phyloP scores from a whole-genome alignment of 2,329 filamentous ascomycete species.

The Diaporthe sp. region DNA sequence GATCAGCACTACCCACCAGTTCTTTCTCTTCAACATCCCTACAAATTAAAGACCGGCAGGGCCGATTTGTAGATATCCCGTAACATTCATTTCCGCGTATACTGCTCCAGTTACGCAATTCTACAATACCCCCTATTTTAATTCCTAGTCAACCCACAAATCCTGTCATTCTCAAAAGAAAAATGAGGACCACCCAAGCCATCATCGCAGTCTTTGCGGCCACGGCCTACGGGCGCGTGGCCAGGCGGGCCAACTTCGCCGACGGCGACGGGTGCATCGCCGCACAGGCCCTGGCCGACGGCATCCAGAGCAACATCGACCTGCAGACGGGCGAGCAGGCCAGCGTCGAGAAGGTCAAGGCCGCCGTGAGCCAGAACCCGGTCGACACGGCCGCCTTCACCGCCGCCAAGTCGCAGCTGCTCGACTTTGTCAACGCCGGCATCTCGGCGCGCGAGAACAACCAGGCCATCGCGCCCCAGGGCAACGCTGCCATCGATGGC shows the following conservation, averaged over 20 bases:
- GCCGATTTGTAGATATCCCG: background rate
- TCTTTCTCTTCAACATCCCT: background rate
- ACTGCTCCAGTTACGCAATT: background rate
- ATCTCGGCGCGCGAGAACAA: conserved; percentile 20
- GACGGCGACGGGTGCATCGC: conserved; percentile 33
- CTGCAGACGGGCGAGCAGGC: conserved; percentile 32
- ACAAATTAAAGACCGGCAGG: conserved; percentile 9
- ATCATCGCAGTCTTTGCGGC: background rate
- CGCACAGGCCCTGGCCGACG: conserved; percentile 25
- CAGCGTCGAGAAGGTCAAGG: conserved; percentile 26
- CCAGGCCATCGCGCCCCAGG: conserved; percentile 23
- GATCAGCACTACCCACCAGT: background rate
- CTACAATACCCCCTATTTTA: background rate
- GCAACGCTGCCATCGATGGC: conserved; percentile 10
- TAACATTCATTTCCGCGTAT: background rate
- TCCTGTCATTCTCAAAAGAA: background rate
- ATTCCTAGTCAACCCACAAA: background rate
- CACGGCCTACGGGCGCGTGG: conserved; percentile 9
- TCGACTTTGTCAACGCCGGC: conserved; percentile 34
- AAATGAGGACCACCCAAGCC: background rate
- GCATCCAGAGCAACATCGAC: conserved; percentile 37
- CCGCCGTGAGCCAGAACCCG: conserved; percentile 20
- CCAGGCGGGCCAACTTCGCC: conserved; percentile 23
- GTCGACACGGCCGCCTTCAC: conserved; percentile 28
- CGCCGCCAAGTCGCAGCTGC: conserved; percentile 27